These are phyloP conservation scores for Lyophyllum decastes DNA, from an alignment of 768 basidiomycete genomes.

Conservation along the genomic window DNA sequence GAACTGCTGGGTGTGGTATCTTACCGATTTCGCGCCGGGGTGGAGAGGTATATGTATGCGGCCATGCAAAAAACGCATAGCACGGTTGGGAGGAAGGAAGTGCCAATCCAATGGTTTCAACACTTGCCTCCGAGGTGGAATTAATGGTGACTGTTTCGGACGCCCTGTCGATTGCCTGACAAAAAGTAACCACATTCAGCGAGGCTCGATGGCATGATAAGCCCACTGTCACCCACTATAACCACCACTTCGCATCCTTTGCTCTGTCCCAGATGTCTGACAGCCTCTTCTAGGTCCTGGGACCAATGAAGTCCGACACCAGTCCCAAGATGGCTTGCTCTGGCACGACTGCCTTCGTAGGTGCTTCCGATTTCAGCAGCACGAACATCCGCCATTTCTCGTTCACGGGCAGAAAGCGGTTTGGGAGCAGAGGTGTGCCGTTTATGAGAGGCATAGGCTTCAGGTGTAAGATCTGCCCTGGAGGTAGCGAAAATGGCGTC, in stretches of 20 bases:
- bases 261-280: slow-evolving; percentile 54
- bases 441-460: slow-evolving; percentile 74
- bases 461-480: slow-evolving; percentile 63
- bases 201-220: neutral
- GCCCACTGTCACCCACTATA: slow-evolving; percentile 47
- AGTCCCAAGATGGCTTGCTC: slow-evolving; percentile 57
- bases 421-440: slow-evolving; percentile 73
- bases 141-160: slow-evolving; percentile 59
- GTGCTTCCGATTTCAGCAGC: slow-evolving; percentile 63
- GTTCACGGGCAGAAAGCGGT: slow-evolving; percentile 81
- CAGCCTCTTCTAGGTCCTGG: slow-evolving; percentile 61
- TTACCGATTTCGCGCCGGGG: slow-evolving; percentile 61
- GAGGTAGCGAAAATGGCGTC: slow-evolving; percentile 80
- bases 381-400: slow-evolving; percentile 76
- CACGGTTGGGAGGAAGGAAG: slow-evolving; percentile 64
- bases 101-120: slow-evolving; percentile 44
- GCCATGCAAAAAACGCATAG: slow-evolving; percentile 72
- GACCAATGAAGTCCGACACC: slow-evolving; percentile 71
- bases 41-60: slow-evolving; percentile 38
- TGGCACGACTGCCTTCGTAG: slow-evolving; percentile 60
- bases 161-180: slow-evolving; percentile 67
- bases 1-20: slow-evolving; percentile 15
- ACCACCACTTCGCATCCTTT: slow-evolving; percentile 59
- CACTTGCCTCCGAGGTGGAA: slow-evolving; percentile 37
- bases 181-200: neutral